Percentiles rank a stretch among this genome's conserved stretches.
phyloP scores from a whole-genome alignment of 2,329 filamentous ascomycete genomes.

The Penicillium italicum region DNA sequence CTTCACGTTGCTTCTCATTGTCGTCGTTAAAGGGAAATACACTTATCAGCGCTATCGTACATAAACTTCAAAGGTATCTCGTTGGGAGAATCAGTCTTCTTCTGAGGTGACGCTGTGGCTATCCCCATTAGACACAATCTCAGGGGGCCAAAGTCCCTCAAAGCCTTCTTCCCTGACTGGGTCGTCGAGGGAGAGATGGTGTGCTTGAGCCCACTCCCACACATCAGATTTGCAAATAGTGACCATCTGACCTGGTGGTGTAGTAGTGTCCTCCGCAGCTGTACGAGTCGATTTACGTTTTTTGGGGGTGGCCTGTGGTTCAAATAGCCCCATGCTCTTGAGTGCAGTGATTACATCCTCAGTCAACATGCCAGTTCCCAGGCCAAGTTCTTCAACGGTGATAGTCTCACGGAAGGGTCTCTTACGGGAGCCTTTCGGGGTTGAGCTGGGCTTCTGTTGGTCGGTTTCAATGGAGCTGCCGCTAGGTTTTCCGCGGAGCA shows the following conservation, averaged over 20 bases:
- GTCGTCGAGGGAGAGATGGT: constrained; percentile 61
- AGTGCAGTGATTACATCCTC: constrained; percentile 80
- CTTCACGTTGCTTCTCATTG: constrained; percentile 9
- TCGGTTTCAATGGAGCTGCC: constrained; percentile 27
- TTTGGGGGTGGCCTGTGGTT: constrained; percentile 49
- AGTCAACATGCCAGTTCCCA: constrained; percentile 74
- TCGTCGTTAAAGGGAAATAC: constrained; percentile 4
- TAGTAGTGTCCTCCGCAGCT: constrained; percentile 19
- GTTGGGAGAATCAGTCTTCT: constrained; percentile 9
- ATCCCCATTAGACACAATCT: constrained; percentile 25
- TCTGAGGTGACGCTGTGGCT: constrained; percentile 20
- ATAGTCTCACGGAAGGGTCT: constrained; percentile 47
- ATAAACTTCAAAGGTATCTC: background rate
- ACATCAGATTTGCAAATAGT: constrained; percentile 59
- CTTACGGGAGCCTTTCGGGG: constrained; percentile 43
- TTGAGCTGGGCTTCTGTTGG: constrained; percentile 27
- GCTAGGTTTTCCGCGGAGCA: constrained; percentile 41
- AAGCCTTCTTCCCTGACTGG: constrained; percentile 75
- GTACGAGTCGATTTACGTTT: constrained; percentile 48
- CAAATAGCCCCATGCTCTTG: constrained; percentile 72
- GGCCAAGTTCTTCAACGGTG: constrained; percentile 68
- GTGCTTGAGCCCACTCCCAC: constrained; percentile 61
- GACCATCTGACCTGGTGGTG: constrained; percentile 31
- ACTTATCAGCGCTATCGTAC: constrained; percentile 11
- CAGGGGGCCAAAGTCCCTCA: constrained; percentile 61